Conservation (phyloP, 2,329 filamentous ascomycete species). For the Pseudocercospora eumusae region DNA sequence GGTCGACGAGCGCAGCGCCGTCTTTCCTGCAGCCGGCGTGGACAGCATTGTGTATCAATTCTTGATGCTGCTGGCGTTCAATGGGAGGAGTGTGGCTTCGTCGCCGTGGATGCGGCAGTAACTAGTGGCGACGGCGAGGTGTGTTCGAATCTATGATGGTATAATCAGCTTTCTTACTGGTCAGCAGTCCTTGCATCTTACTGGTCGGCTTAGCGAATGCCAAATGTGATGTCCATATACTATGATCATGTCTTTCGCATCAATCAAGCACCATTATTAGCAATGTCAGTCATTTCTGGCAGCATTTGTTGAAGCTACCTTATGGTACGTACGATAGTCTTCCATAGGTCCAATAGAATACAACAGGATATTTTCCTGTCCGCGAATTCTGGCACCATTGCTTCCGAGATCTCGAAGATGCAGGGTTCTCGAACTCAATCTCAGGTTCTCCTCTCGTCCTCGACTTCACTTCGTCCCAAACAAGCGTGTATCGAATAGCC, state of each 20-base stretch:
- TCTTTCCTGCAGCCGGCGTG: constrained; percentile 35
- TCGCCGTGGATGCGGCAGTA: constrained; percentile 28
- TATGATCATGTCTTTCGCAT: background rate
- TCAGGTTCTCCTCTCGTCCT: constrained; percentile 2
- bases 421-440: constrained; percentile 4
- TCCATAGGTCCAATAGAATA: background rate
- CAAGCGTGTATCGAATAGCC: background rate
- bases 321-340: background rate
- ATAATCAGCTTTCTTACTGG: background rate
- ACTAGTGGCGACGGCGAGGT: constrained; percentile 22
- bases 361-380: background rate
- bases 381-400: background rate
- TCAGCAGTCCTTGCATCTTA: background rate
- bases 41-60: constrained; percentile 36
- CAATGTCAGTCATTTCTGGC: background rate
- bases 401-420: constrained; percentile 3
- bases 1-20: constrained; percentile 34
- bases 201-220: background rate
- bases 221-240: background rate
- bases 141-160: constrained; percentile 12
- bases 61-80: constrained; percentile 12
- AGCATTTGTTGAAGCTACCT: background rate
- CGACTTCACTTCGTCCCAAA: background rate
- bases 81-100: constrained; percentile 28
- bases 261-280: background rate